Percentiles rank a stretch among this genome's conserved stretches.
phyloP scores from a whole-genome alignment of 345 rosid species.

The Brassica juncea region DNA sequence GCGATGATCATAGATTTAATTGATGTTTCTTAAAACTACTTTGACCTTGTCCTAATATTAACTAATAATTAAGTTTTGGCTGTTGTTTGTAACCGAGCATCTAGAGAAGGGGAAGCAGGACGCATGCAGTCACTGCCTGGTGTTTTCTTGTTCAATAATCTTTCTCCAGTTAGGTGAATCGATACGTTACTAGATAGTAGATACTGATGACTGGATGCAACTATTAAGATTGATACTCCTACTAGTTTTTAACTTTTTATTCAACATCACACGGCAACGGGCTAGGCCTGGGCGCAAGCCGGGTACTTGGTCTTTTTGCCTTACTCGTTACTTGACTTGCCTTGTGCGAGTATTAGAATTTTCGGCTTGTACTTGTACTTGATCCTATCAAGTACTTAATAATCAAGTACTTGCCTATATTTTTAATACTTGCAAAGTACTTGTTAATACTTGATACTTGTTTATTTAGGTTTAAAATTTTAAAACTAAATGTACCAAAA shows the following conservation, averaged over 20 bases:
- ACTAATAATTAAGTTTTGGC: constrained; percentile 10
- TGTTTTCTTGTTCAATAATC: constrained; percentile 77
- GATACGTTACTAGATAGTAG: neutral
- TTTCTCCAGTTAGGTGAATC: constrained; percentile 73
- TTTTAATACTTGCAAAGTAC: too few relatives aligned
- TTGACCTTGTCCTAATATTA: neutral
- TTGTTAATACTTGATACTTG: too few relatives aligned
- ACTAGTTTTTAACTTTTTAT: neutral
- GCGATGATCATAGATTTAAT: neutral
- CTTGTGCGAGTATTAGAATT: too few relatives aligned
- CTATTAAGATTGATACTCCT: neutral
- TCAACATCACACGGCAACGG: constrained; percentile 11
- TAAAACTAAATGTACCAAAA: too few relatives aligned
- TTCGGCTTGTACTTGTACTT: too few relatives aligned
- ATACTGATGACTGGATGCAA: constrained; percentile 8
- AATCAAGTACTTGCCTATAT: too few relatives aligned
- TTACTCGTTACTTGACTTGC: too few relatives aligned
- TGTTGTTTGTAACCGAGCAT: constrained; percentile 84
- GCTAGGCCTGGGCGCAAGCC: too few relatives aligned
- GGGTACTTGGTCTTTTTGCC: too few relatives aligned
- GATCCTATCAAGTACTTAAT: too few relatives aligned
- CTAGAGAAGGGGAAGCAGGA: constrained; percentile 51
- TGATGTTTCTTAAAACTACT: neutral
- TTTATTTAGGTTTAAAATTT: too few relatives aligned
- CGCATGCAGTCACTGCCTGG: constrained; percentile 47